Evolutionary conservation across 148 eudicot genomes (phyloP), one percentile per base, ranked within the genome.

Genomic region (Silene uniflora): DNA sequence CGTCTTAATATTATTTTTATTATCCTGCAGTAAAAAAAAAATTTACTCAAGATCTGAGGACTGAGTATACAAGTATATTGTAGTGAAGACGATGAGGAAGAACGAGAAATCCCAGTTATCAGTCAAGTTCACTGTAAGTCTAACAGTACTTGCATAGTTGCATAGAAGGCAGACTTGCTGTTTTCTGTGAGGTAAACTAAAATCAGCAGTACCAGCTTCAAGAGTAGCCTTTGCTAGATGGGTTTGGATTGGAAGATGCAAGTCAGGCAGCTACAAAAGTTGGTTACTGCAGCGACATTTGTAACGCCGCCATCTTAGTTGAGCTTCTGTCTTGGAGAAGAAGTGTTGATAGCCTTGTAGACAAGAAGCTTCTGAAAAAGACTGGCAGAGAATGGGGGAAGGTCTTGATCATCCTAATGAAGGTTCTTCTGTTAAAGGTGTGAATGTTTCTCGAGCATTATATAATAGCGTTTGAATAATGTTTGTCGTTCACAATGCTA

Each of bases 271-370:
- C 44, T 78, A 44, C 65, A 16, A 71, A 47, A 65, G 29, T n/a
- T 10, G 25, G 24, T 60, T 54, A 10, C 9, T 27, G 44, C 8
- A 63, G 67, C n/a, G 9, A 32, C 21, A 62, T 54, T 64, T 72
- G 79, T 4, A 76, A 69, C 63, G 23, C 80, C 25, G 78, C 60
- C 13, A 83, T 86, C 55, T 14, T 14, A 68, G 32, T 75, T 86
- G 84, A 86, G 77, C 74, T 83, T 39, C 4, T 86, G 74, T 86
- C 86, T n/a, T 83, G 88, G 85, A 86, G 75, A 73, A 74, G 79
- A 44, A 85, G 81, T 69, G 78, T 80, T 25, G 84, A 79, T 58
- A 23, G 83, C 47, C 68, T 69, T 6, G 84, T 83, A 4, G 86
- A 86, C 73, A 76, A 67, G 60, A 83, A 67, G 83, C 77, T 86